Evolutionary conservation across 805 yeast genomes (phyloP).

Genomic region (Henningerozyma blattae): DNA sequence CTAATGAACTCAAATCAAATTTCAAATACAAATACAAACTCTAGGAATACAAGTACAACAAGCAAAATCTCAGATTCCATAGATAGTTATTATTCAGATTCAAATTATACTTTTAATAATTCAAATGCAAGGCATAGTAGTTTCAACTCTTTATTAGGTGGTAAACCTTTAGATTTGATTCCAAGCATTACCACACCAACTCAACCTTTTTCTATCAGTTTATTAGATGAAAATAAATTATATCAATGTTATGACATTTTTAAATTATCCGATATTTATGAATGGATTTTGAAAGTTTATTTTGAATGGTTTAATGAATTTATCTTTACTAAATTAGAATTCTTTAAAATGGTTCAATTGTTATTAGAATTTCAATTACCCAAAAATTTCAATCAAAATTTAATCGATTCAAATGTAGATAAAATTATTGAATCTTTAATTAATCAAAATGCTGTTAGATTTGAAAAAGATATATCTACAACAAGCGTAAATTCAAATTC

Average conservation of each 20-base stretch:
- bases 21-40: no score
- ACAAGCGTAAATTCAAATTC: slow-evolving; percentile 8
- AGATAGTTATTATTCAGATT: slow-evolving; percentile 23
- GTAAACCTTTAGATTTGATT: slow-evolving; percentile 20
- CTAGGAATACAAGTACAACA: slow-evolving; percentile 14
- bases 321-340: slow-evolving; percentile 37
- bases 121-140: slow-evolving; percentile 21
- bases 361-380: slow-evolving; percentile 40
- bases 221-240: slow-evolving; percentile 37
- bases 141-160: slow-evolving; percentile 22
- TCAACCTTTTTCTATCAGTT: slow-evolving; percentile 43
- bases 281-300: slow-evolving; percentile 40
- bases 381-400: slow-evolving; percentile 36
- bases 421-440: slow-evolving; percentile 34
- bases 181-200: slow-evolving; percentile 35
- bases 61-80: slow-evolving; percentile 20
- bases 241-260: slow-evolving; percentile 35
- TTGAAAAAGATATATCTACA: slow-evolving; percentile 22
- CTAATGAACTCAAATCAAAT: no score
- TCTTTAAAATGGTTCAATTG: slow-evolving; percentile 39
- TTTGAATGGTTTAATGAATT: slow-evolving; percentile 42
- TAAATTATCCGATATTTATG: slow-evolving; percentile 36
- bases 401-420: slow-evolving; percentile 38
- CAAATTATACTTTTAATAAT: slow-evolving; percentile 24
- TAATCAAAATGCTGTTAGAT: slow-evolving; percentile 30